Percentiles rank a stretch among this genome's conserved stretches.
Evolutionary conservation across 768 basidiomycete species (phyloP).

Genomic region (Boletus vinaceobasis): DNA sequence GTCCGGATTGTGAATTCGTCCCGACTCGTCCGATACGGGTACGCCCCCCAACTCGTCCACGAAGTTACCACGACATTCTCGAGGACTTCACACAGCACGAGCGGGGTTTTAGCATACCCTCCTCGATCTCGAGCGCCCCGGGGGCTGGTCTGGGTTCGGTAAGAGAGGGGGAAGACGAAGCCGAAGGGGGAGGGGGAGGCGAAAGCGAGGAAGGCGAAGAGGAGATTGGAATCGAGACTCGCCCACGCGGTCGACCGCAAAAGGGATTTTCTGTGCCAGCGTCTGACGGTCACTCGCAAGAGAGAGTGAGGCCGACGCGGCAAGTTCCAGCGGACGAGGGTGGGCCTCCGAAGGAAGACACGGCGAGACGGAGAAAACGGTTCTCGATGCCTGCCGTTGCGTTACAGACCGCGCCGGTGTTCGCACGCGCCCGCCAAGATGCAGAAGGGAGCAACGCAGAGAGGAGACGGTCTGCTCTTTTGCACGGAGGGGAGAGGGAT

Average conservation of each 20-base stretch:
- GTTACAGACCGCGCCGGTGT: slow-evolving; percentile 68
- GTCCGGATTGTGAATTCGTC: slow-evolving; percentile 2
- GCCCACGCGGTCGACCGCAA: not conserved
- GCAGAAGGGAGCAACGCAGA: slow-evolving; percentile 12
- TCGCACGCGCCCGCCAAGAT: slow-evolving; percentile 45
- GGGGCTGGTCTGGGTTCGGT: slow-evolving; percentile 21
- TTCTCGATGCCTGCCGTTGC: slow-evolving; percentile 79
- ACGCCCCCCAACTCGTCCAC: slow-evolving; percentile 41
- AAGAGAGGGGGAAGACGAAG: slow-evolving; percentile 19
- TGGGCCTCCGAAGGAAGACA: slow-evolving; percentile 49
- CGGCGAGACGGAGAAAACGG: slow-evolving; percentile 58
- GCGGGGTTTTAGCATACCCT: slow-evolving; percentile 26
- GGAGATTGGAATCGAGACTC: not conserved
- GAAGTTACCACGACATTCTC: slow-evolving; percentile 65
- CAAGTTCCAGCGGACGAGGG: not conserved
- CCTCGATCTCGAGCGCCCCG: slow-evolving; percentile 30
- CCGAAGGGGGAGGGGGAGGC: not conserved
- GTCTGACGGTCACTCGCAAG: slow-evolving; percentile 5
- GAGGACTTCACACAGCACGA: slow-evolving; percentile 54
- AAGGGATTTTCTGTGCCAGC: not conserved
- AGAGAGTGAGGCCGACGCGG: not conserved
- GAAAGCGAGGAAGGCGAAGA: not conserved
- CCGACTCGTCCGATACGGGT: slow-evolving; percentile 26
- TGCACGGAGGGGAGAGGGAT: slow-evolving; percentile 42
- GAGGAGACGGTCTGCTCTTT: slow-evolving; percentile 55